Conservation (phyloP, 2,329 filamentous ascomycete genomes). For the Cytospora paraplurivora region DNA sequence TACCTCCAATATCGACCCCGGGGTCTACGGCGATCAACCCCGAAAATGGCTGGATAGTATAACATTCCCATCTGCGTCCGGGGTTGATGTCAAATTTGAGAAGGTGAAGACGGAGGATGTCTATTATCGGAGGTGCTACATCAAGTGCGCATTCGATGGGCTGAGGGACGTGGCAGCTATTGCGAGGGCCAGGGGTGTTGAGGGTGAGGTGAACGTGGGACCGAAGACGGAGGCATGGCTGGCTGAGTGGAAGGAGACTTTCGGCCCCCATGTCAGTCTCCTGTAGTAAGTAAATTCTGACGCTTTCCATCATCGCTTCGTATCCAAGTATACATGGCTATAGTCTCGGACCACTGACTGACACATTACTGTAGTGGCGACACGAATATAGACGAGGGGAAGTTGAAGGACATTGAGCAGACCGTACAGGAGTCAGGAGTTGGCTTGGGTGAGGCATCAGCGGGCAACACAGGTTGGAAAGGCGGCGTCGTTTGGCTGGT, state of each 20-base stretch:
- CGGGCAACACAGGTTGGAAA: slow-evolving; percentile 32
- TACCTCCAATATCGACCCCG: slow-evolving; percentile 35
- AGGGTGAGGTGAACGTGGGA: slow-evolving; percentile 29
- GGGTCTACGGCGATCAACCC: slow-evolving; percentile 31
- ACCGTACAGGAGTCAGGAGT: slow-evolving; percentile 33
- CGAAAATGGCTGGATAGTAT: slow-evolving; percentile 37
- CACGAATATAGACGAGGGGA: slow-evolving; percentile 33
- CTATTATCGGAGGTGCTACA: slow-evolving; percentile 37
- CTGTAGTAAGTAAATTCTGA: slow-evolving; percentile 36
- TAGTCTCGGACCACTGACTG: not conserved
- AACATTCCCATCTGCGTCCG: slow-evolving; percentile 26
- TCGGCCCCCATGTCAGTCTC: slow-evolving; percentile 39
- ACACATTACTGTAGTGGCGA: slow-evolving; percentile 31
- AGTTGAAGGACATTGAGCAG: slow-evolving; percentile 31
- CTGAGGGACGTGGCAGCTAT: slow-evolving; percentile 33
- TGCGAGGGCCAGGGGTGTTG: slow-evolving; percentile 35
- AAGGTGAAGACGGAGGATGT: slow-evolving; percentile 34
- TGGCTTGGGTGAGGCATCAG: slow-evolving; percentile 16
- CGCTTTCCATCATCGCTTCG: not conserved
- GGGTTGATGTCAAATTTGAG: slow-evolving; percentile 32
- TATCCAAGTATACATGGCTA: too few relatives aligned
- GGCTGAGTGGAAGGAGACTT: slow-evolving; percentile 34
- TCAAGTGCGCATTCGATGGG: slow-evolving; percentile 33
- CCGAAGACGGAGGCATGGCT: slow-evolving; percentile 35
- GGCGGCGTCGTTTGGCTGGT: slow-evolving; percentile 39